These are phyloP conservation scores for Eurotiales sp. DNA, from an alignment of 2,329 filamentous ascomycete species.

Conservation along the genomic window DNA sequence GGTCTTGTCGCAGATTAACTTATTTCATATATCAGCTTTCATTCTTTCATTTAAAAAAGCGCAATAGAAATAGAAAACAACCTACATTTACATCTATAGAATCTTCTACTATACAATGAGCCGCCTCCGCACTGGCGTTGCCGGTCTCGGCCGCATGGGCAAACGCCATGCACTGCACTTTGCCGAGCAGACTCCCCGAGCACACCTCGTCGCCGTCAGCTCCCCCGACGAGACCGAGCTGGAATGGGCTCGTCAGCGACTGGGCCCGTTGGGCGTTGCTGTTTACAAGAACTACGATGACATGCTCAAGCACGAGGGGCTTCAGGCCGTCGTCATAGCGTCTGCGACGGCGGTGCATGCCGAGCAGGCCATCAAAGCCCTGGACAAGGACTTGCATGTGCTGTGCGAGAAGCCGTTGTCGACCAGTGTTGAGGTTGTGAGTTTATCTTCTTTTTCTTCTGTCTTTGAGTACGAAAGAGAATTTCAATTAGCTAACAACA, in stretches of 20 bases:
- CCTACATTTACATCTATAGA: no score
- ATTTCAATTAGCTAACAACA: not conserved
- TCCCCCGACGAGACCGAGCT: conserved; percentile 45
- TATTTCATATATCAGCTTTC: no score
- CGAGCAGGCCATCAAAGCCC: conserved; percentile 56
- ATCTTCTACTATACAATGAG: conserved; percentile 15
- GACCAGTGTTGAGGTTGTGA: conserved; percentile 58
- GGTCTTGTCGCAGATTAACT: no score
- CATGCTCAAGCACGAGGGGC: conserved; percentile 53
- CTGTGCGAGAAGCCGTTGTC: conserved; percentile 54
- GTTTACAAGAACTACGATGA: conserved; percentile 54
- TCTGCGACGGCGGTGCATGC: conserved; percentile 55
- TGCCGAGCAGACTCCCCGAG: conserved; percentile 45
- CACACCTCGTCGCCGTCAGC: conserved; percentile 48
- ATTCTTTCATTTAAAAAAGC: no score
- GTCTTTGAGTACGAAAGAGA: not conserved
- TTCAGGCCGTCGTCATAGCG: conserved; percentile 55
- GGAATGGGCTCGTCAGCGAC: conserved; percentile 49
- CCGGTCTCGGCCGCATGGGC: conserved; percentile 51
- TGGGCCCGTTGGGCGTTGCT: conserved; percentile 51
- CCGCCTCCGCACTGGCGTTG: conserved; percentile 45
- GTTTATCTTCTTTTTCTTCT: not conserved
- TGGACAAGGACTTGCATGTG: conserved; percentile 53
- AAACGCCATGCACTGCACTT: conserved; percentile 50
- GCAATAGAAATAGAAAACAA: not conserved